phyloP scores from a whole-genome alignment of 1,284 basidiomycete genomes.

The Flammula alnicola region DNA sequence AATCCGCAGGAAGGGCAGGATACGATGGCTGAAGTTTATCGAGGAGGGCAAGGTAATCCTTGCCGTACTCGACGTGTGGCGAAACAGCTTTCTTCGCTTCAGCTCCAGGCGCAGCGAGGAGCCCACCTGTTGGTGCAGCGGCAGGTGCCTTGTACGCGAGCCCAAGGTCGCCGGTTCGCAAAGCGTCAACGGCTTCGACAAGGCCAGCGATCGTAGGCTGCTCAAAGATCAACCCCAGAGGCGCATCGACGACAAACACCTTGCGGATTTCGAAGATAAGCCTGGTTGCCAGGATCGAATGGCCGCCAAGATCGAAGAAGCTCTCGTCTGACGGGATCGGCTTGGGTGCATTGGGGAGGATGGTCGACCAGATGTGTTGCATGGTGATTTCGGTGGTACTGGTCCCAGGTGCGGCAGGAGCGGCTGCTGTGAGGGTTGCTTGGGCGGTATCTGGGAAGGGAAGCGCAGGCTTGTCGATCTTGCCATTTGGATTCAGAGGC shows the following conservation, averaged over 20 bases:
- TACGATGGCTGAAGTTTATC: conserved; percentile 67
- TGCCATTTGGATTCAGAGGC: conserved; percentile 99
- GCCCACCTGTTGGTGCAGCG: not conserved
- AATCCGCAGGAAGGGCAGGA: conserved; percentile 55
- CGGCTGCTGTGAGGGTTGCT: conserved; percentile 42
- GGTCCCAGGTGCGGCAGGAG: conserved; percentile 39
- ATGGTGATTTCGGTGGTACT: conserved; percentile 83
- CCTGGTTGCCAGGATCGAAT: conserved; percentile 97
- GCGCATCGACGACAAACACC: conserved; percentile 89
- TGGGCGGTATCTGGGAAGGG: conserved; percentile 98
- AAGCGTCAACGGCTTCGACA: conserved; percentile 77
- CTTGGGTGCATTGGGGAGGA: conserved; percentile 83
- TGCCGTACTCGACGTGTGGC: conserved; percentile 72
- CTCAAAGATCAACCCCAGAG: conserved; percentile 93
- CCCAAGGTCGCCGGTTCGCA: conserved; percentile 85
- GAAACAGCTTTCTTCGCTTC: conserved; percentile 27
- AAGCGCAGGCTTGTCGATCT: conserved; percentile 97
- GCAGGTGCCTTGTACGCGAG: conserved; percentile 50
- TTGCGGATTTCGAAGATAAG: conserved; percentile 98
- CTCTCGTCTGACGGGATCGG: conserved; percentile 90
- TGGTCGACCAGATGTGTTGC: conserved; percentile 80
- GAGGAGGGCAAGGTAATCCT: conserved; percentile 77
- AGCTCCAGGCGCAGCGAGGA: conserved; percentile 18
- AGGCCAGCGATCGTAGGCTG: conserved; percentile 87
- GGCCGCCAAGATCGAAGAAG: conserved; percentile 99